Conservation (phyloP, 306 rosid genomes). For the Vicia sativa region DNA sequence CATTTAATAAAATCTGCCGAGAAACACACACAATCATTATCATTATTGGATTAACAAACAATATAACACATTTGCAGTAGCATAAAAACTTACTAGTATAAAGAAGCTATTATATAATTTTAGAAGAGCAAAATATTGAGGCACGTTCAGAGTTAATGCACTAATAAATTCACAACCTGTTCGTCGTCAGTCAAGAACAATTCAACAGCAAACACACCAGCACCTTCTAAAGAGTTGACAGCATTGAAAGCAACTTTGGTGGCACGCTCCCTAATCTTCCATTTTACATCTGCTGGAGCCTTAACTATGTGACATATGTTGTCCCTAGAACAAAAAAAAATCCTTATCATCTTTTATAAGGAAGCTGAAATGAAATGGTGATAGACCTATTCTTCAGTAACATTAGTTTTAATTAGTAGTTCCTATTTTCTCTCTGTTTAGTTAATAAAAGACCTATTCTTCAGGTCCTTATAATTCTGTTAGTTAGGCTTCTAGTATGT, state of each 20-base stretch:
- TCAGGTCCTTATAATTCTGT: no score
- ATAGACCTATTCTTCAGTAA: no score
- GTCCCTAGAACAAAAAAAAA: conserved; percentile 59
- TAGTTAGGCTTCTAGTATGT: no score
- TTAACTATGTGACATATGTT: conserved; percentile 87
- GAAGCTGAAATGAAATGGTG: conserved; percentile 26
- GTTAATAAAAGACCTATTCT: no score
- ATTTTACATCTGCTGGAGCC: conserved; percentile 79
- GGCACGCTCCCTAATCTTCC: conserved; percentile 69
- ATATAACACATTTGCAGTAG: conserved; percentile 10
- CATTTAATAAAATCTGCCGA: conserved; percentile 84
- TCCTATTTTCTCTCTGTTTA: no score
- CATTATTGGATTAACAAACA: conserved; percentile 32
- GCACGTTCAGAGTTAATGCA: conserved; percentile 24
- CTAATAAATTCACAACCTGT: conserved; percentile 57
- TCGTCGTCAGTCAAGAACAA: conserved; percentile 76
- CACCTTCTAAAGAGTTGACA: conserved; percentile 85
- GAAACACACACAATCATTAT: conserved; percentile 15
- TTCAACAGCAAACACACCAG: conserved; percentile 96
- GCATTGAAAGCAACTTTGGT: conserved; percentile 81
- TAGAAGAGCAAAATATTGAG: background rate
- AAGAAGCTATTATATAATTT: conserved; percentile 16
- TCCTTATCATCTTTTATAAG: conserved; percentile 35
- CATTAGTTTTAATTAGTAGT: no score
- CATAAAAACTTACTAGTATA: conserved; percentile 23